phyloP scores from a whole-genome alignment of 2,329 filamentous ascomycete species.

The Lanzia echinophila region DNA sequence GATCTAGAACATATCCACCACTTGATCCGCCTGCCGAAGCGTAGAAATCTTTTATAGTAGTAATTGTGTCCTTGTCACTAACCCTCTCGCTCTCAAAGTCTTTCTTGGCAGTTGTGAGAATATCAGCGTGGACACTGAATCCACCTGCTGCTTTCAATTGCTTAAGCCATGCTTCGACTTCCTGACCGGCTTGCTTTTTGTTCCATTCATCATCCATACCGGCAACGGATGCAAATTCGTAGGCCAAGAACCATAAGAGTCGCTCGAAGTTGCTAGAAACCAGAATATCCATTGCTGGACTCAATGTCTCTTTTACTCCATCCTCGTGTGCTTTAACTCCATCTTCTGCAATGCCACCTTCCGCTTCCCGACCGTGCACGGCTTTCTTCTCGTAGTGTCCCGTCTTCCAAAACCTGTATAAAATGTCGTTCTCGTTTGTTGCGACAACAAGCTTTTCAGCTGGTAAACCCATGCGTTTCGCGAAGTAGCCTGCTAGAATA shows the following conservation, averaged over 20 bases:
- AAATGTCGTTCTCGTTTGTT: conserved; percentile 96
- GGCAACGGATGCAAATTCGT: conserved; percentile 55
- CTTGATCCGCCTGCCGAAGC: conserved; percentile 26
- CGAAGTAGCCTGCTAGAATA: conserved; percentile 89
- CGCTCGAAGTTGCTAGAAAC: conserved; percentile 97
- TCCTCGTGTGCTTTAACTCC: conserved; percentile 56
- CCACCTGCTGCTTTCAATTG: conserved; percentile 75
- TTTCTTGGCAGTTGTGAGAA: conserved; percentile 62
- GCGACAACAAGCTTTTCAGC: conserved; percentile 84
- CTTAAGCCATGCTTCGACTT: conserved; percentile 71
- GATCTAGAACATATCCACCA: conserved; percentile 78
- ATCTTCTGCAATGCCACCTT: conserved; percentile 47
- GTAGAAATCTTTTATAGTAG: conserved; percentile 56
- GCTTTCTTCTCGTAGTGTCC: conserved; percentile 84
- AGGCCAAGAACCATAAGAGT: conserved; percentile 86
- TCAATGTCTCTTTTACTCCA: conserved; percentile 84
- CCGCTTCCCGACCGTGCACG: conserved; percentile 48
- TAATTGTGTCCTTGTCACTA: conserved; percentile 59
- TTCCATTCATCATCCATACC: conserved; percentile 60
- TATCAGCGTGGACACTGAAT: conserved; percentile 70
- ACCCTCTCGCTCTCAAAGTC: conserved; percentile 79
- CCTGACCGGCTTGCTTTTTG: conserved; percentile 64
- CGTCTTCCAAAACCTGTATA: conserved; percentile 90
- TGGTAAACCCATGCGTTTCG: conserved; percentile 81
- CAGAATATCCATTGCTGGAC: conserved; percentile 95